These are phyloP conservation scores for Saprolegnia diclina DNA, from an alignment of 352 stramenopile genomes.

Conservation along the genomic window DNA sequence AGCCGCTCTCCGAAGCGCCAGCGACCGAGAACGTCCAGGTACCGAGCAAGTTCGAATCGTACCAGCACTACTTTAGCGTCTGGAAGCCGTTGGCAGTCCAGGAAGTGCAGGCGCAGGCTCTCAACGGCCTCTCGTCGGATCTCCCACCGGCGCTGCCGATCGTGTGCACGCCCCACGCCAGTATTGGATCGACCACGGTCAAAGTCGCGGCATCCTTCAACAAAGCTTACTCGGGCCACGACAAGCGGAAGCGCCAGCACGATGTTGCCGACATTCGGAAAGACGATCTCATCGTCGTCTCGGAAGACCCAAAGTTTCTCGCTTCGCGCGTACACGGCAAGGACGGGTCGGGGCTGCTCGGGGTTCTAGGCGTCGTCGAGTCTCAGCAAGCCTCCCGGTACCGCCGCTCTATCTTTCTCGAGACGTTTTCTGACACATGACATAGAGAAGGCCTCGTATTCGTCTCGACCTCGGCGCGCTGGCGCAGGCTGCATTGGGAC, in stretches of 20 bases:
- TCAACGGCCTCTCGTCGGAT: constrained; percentile 73
- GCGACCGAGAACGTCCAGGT: constrained; percentile 42
- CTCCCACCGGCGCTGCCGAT: constrained; percentile 45
- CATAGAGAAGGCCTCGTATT: constrained; percentile 74
- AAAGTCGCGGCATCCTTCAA: constrained; percentile 10
- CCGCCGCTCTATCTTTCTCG: not conserved
- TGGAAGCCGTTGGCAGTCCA: constrained; percentile 81
- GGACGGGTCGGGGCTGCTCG: constrained; percentile 23
- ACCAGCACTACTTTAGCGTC: constrained; percentile 84
- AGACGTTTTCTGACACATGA: not conserved
- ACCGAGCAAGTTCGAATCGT: constrained; percentile 79
- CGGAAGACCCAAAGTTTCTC: constrained; percentile 50
- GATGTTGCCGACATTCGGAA: constrained; percentile 21
- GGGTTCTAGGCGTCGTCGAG: constrained; percentile 67
- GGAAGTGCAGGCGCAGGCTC: constrained; percentile 83
- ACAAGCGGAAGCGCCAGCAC: constrained; percentile 39
- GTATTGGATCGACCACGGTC: constrained; percentile 4
- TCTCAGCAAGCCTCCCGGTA: constrained; percentile 41
- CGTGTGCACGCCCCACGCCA: constrained; percentile 5
- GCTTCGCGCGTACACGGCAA: constrained; percentile 13
- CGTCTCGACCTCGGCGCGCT: constrained; percentile 50
- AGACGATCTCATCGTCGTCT: constrained; percentile 78
- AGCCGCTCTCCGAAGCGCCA: constrained; percentile 28
- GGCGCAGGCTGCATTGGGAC: constrained; percentile 44
- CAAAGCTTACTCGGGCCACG: constrained; percentile 62